Percentiles rank a stretch among this genome's conserved stretches.
These are phyloP conservation scores for Hydnomerulius pinastri DNA, from an alignment of 768 basidiomycete genomes.

Conservation along the genomic window DNA sequence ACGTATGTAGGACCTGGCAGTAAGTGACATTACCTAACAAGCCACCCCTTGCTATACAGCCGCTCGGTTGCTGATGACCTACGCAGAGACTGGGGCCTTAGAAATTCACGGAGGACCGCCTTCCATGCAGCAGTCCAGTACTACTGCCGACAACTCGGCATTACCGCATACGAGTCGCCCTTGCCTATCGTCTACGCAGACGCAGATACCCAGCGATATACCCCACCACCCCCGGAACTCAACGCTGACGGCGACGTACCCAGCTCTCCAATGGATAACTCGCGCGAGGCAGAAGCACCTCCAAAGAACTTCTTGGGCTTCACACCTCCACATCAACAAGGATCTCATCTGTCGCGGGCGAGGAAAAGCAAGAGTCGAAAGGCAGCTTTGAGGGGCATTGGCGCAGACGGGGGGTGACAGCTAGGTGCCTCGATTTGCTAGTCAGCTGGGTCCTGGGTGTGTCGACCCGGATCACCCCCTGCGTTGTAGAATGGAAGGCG, in stretches of 20 bases:
- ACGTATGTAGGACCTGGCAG: conserved; percentile 35
- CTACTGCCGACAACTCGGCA: conserved; percentile 70
- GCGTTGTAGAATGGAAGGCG: too few species aligned
- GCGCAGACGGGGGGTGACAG: conserved; percentile 21
- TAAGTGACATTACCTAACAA: conserved; percentile 20
- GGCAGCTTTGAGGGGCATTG: conserved; percentile 31
- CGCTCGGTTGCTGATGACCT: conserved; percentile 5
- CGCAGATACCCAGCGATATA: conserved; percentile 14
- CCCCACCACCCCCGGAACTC: conserved; percentile 1
- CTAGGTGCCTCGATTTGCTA: neutral
- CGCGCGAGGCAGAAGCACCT: conserved; percentile 5
- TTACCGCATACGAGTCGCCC: conserved; percentile 59
- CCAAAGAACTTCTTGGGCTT: conserved; percentile 29
- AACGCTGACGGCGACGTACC: conserved; percentile 45
- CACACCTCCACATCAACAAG: conserved; percentile 25
- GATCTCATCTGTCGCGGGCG: conserved; percentile 20
- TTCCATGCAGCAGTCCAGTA: conserved; percentile 79
- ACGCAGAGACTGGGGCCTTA: conserved; percentile 60
- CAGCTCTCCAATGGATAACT: conserved; percentile 42
- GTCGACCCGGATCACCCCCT: too few species aligned
- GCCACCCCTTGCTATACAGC: neutral
- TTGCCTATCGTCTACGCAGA: conserved; percentile 57
- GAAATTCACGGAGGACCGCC: conserved; percentile 63
- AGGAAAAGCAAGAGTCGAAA: conserved; percentile 39
- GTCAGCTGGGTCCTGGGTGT: too few species aligned